These are phyloP conservation scores for Termitomyces sp. DNA, from an alignment of 768 basidiomycete genomes.

Conservation along the genomic window DNA sequence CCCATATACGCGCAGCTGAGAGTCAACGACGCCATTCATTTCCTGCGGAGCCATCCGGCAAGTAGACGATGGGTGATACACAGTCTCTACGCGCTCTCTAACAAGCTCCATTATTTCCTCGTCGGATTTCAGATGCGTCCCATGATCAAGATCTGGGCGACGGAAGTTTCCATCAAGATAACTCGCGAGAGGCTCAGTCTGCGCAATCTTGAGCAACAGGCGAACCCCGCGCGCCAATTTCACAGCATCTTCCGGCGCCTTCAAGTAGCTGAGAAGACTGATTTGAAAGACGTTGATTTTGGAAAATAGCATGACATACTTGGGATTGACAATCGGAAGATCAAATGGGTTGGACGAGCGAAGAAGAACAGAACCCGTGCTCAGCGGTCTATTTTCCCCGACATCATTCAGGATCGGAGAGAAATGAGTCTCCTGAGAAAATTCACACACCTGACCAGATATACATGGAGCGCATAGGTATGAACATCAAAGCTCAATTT, in stretches of 20 bases:
- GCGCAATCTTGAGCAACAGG: slow-evolving; percentile 27
- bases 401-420: not conserved
- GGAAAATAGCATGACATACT: slow-evolving; percentile 18
- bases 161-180: slow-evolving; percentile 25
- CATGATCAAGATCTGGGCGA: slow-evolving; percentile 30
- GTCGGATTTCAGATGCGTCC: slow-evolving; percentile 27
- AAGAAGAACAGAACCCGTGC: slow-evolving; percentile 30
- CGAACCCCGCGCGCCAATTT: slow-evolving; percentile 33
- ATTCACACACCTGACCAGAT: slow-evolving; percentile 27
- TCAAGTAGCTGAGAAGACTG: slow-evolving; percentile 26
- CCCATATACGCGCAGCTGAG: slow-evolving; percentile 37
- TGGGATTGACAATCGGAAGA: slow-evolving; percentile 31
- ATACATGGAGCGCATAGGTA: slow-evolving; percentile 31
- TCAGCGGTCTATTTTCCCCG: slow-evolving; percentile 25
- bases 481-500: slow-evolving; percentile 30
- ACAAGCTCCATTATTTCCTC: slow-evolving; percentile 33
- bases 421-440: not conserved
- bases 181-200: slow-evolving; percentile 27
- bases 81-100: slow-evolving; percentile 34
- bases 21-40: slow-evolving; percentile 39
- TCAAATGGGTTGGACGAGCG: slow-evolving; percentile 33
- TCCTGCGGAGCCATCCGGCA: slow-evolving; percentile 39
- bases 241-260: slow-evolving; percentile 29
- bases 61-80: slow-evolving; percentile 40
- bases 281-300: not conserved